Conservation (phyloP, 2,329 filamentous ascomycete species). For the Scedosporium dehoogii region DNA sequence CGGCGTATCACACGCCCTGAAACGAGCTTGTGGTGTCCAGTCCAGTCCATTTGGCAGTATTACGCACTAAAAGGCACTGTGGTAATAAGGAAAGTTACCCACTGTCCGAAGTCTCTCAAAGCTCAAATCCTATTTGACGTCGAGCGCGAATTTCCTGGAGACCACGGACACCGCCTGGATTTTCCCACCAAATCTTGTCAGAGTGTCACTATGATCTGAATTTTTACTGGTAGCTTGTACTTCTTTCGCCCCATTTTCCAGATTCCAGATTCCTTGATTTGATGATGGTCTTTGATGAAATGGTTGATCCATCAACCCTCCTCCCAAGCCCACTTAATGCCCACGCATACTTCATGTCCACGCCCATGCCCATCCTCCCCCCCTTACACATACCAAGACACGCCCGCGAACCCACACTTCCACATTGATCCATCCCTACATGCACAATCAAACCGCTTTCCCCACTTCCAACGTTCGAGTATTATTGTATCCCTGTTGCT, state of each 20-base stretch:
- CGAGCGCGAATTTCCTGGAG: no score
- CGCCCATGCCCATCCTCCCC: background rate
- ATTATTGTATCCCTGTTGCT: constrained; percentile 5
- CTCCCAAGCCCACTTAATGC: background rate
- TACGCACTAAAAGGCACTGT: no score
- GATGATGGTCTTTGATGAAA: no score
- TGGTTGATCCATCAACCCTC: background rate
- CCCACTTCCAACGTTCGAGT: background rate
- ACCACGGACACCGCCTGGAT: no score
- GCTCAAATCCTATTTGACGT: no score
- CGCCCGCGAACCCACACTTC: constrained; percentile 10
- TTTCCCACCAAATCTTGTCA: no score
- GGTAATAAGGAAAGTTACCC: no score
- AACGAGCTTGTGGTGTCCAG: background rate
- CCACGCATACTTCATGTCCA: constrained; percentile 8
- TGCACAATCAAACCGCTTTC: constrained; percentile 6
- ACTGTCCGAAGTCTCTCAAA: no score
- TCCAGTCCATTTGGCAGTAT: no score
- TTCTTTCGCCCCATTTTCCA: background rate
- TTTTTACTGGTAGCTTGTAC: no score
- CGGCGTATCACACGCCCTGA: background rate
- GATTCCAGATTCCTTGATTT: no score
- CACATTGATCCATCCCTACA: constrained; percentile 11
- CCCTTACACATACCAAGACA: constrained; percentile 3
- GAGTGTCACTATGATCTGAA: no score